These are phyloP conservation scores for Lanzia echinophila DNA, from an alignment of 2,329 filamentous ascomycete genomes.

Conservation along the genomic window DNA sequence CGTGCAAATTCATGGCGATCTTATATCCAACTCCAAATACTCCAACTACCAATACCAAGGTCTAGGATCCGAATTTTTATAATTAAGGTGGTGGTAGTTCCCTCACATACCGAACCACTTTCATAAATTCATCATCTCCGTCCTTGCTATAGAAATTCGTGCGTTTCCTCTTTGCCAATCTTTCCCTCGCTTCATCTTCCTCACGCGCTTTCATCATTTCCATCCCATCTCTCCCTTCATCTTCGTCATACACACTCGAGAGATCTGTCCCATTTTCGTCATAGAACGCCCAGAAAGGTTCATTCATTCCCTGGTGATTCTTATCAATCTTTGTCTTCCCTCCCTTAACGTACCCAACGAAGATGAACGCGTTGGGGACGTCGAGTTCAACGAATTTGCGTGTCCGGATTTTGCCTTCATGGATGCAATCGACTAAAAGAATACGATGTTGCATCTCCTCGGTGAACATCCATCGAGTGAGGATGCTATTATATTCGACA, in stretches of 20 bases:
- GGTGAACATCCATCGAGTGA: conserved; percentile 13
- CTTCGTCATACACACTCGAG: too few species aligned
- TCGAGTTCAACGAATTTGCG: neutral
- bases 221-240: too few species aligned
- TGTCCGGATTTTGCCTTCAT: too few species aligned
- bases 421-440: neutral
- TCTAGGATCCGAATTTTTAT: too few species aligned
- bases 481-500: conserved; percentile 13
- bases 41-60: too few species aligned
- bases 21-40: too few species aligned
- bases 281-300: too few species aligned
- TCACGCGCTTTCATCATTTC: conserved; percentile 10
- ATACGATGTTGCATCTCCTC: conserved; percentile 12
- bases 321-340: neutral
- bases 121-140: conserved; percentile 10
- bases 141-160: neutral
- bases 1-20: too few species aligned
- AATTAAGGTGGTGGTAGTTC: neutral
- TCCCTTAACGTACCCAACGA: neutral
- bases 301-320: conserved; percentile 1
- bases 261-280: too few species aligned
- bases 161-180: neutral
- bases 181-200: too few species aligned
- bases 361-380: neutral
- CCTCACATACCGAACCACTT: conserved; percentile 12